Evolutionary conservation across 345 rosid species (phyloP), one percentile per base, ranked within the genome.

Genomic region (Melaleuca quinquenervia): DNA sequence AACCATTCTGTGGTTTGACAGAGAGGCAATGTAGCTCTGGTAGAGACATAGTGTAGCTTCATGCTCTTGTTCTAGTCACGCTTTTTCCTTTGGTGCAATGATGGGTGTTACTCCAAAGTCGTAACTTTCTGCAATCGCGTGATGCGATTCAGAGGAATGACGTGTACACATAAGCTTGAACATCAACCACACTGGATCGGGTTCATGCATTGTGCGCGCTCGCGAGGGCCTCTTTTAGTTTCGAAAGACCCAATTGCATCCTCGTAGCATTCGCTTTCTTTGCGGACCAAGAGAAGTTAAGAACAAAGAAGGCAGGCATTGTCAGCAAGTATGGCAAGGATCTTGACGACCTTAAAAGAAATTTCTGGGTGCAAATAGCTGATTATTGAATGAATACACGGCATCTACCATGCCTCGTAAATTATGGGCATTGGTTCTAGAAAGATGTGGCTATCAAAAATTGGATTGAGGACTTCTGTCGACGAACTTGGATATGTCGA

Each of bases 261-360:
- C 13, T 41, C 27, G 53, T 60, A n/a, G 12, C 50, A 84, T 85
- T 52, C n/a, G 32, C 20, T 26, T 84, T 6, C 48, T 29, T 32
- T 90, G 85, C 91, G 85, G 89, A 85, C 89, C 86, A 87, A 89
- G 4, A 41, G 41, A 41, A 41, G 41, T n/a, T n/a, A 88, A 86
- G 89, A 84, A 89, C 89, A 27, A 87, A 89, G 91, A 87, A 87
- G 85, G 88, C 85, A 41, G 91, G 89, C 54, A 80, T 87, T 52
- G 88, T 85, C 27, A 87, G 86, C 44, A 87, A 87, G 56, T 87
- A 83, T 52, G 86, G 88, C 88, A 84, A 13, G 90, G 86, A 62
- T 49, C 64, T n/a, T 45, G 52, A 13, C 13, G 11, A 27, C 36
- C 29, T 32, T 22, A 24, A 18, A 21, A 48, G 50, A 15, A 84